Evolutionary conservation across 2,329 filamentous ascomycete genomes (phyloP), one percentile per base, ranked within the genome.

Genomic region (Talaromyces sp.): DNA sequence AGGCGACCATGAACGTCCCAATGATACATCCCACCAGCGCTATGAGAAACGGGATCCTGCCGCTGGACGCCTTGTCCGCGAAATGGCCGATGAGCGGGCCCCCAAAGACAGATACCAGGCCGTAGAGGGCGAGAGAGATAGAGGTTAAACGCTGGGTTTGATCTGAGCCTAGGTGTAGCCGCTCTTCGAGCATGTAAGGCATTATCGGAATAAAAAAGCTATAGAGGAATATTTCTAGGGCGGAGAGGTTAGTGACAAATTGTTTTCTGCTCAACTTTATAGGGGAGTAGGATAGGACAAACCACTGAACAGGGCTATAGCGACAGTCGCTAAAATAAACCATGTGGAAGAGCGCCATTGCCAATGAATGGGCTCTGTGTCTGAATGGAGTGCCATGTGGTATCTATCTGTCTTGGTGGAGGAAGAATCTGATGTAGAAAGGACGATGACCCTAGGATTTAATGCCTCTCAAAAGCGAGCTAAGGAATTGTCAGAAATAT

Each of bases 161-260:
- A 3, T 63, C 63, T 17, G 57, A 57, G 25, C 69, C 65, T 13
- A 72, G 51, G 25, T 63, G 59, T 8, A 73, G 59, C n/a, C 71
- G 70, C 36, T 62, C 62, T 61, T 72, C 67, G 3, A 73, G 57
- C 9, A 73, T 64, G 25, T 68, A 70, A 7, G 69, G 69, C 5
- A 74, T 65, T 30, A 73, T 69, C 2, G 71, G 71, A 1, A 73
- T 67, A 19, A 73, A 57, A 30, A 73, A 72, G 10, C 65, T 64
- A 56, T 70, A 72, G 2, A 73, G 65, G 22, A 71, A 72, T 11
- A 65, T 65, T 53, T 72, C 71, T 72, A 25, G 39, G 39, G 42
- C 30, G 57, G 1, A 56, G 19, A 28, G 1, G 8, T 53, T 27
- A n/a, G 19, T 58, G n/a, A 39, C 6, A 19, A 28, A 27, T 51